Percentiles rank a stretch among this genome's conserved stretches.
Conservation (phyloP, 768 basidiomycete genomes). For the Rhizopogon vinicolor region DNA sequence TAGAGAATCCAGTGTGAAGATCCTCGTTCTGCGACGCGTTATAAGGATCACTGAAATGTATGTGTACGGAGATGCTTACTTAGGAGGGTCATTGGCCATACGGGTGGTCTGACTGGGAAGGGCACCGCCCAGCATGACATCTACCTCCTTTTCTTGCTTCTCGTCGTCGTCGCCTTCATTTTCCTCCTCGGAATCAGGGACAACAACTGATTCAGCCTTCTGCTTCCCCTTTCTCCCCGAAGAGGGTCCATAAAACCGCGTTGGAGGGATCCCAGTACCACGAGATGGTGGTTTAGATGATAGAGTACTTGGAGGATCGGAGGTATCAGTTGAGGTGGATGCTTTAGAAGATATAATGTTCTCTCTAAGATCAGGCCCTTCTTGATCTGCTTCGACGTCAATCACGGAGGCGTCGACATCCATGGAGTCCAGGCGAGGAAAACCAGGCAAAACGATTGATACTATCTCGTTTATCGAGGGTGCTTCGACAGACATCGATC, state of each 20-base stretch:
- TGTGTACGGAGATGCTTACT: conserved; percentile 10
- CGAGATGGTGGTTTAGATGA: conserved; percentile 4
- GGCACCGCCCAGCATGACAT: conserved; percentile 19
- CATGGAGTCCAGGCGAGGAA: conserved; percentile 13
- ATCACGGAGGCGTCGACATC: conserved; percentile 15
- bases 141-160: conserved; percentile 27
- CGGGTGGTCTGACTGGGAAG: conserved; percentile 10
- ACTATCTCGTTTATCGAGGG: no score
- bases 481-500: not conserved
- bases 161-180: conserved; percentile 22
- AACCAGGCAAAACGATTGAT: conserved; percentile 7
- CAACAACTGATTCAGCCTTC: not conserved
- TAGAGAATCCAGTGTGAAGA: conserved; percentile 90
- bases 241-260: conserved; percentile 19
- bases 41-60: not conserved
- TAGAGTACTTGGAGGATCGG: not conserved
- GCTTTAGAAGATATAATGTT: not conserved
- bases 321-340: not conserved
- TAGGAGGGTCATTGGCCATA: conserved; percentile 10
- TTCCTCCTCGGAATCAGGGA: conserved; percentile 15
- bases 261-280: conserved; percentile 10
- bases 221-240: conserved; percentile 1
- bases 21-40: conserved; percentile 51
- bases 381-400: not conserved
- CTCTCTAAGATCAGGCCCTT: not conserved